Conservation (phyloP, 805 yeast species). For the Schwanniomyces yamadae region DNA sequence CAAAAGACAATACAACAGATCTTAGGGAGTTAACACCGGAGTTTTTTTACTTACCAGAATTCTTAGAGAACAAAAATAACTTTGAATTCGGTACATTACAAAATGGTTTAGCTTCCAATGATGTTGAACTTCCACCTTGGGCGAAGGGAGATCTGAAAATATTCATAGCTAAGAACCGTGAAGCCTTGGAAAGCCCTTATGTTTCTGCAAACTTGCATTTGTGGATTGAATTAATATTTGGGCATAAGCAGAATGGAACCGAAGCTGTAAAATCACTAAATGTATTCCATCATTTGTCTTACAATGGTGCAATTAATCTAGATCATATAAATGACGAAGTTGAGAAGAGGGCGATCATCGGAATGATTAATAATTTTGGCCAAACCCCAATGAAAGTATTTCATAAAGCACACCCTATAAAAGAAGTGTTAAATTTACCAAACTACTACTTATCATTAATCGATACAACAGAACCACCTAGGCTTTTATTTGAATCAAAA, state of each 20-base stretch:
- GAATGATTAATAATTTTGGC: conserved; percentile 88
- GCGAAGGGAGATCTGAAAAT: conserved; percentile 73
- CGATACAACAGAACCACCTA: conserved; percentile 33
- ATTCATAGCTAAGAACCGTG: conserved; percentile 72
- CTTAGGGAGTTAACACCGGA: conserved; percentile 88
- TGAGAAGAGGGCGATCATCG: conserved; percentile 74
- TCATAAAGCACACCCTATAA: conserved; percentile 60
- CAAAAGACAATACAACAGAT: conserved; percentile 79
- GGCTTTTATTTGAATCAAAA: conserved; percentile 44
- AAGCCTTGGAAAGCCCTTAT: conserved; percentile 79
- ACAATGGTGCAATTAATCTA: conserved; percentile 78
- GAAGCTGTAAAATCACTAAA: conserved; percentile 66
- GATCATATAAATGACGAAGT: conserved; percentile 71
- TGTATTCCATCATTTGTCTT: conserved; percentile 82
- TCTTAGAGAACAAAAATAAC: conserved; percentile 60
- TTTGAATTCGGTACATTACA: conserved; percentile 74
- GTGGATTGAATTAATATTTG: conserved; percentile 88
- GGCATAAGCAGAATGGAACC: conserved; percentile 72
- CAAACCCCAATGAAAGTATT: conserved; percentile 83
- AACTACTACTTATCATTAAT: conserved; percentile 31
- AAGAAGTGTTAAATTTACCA: conserved; percentile 40
- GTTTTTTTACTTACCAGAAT: conserved; percentile 80
- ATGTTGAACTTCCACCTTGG: conserved; percentile 82
- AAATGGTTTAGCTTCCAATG: conserved; percentile 53
- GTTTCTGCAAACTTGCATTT: conserved; percentile 73